phyloP scores from a whole-genome alignment of 2,329 filamentous ascomycete species.

The Xylogone sp. region DNA sequence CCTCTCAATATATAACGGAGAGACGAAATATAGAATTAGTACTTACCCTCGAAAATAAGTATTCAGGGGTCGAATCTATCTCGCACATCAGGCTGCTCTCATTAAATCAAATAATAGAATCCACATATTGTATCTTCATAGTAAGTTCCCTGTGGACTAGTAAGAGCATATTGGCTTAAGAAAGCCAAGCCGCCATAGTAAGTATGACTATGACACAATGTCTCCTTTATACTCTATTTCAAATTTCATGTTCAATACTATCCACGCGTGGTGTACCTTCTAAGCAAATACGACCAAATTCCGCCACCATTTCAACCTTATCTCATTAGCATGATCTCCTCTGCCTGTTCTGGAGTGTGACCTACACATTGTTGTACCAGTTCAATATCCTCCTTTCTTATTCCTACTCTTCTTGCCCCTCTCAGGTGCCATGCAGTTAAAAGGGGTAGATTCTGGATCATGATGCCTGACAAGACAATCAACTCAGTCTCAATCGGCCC shows the following conservation, averaged over 20 bases:
- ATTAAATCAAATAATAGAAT: no score
- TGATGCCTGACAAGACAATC: slow-evolving; percentile 49
- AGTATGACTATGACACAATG: no score
- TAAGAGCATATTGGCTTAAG: no score
- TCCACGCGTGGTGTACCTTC: slow-evolving; percentile 33
- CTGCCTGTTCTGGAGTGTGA: neutral
- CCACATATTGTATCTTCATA: no score
- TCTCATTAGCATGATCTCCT: slow-evolving; percentile 3
- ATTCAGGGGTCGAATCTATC: no score
- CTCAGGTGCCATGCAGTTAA: slow-evolving; percentile 54
- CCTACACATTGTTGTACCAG: slow-evolving; percentile 29
- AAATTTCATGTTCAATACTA: slow-evolving; percentile 38
- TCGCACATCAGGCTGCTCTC: no score
- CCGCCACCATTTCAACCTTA: slow-evolving; percentile 33
- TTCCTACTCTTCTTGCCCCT: slow-evolving; percentile 44
- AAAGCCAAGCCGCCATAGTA: no score
- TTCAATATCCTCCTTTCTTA: slow-evolving; percentile 36
- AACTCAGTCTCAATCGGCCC: slow-evolving; percentile 52
- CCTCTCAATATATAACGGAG: neutral
- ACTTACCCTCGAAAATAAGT: neutral
- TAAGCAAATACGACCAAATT: slow-evolving; percentile 29
- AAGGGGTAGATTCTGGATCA: slow-evolving; percentile 51
- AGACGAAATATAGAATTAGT: neutral
- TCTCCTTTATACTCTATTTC: neutral
- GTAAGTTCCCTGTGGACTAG: no score